Percentiles rank a stretch among this genome's conserved stretches.
These are phyloP conservation scores for Myxozyma nipponensis DNA, from an alignment of 805 yeast species.

Conservation along the genomic window DNA sequence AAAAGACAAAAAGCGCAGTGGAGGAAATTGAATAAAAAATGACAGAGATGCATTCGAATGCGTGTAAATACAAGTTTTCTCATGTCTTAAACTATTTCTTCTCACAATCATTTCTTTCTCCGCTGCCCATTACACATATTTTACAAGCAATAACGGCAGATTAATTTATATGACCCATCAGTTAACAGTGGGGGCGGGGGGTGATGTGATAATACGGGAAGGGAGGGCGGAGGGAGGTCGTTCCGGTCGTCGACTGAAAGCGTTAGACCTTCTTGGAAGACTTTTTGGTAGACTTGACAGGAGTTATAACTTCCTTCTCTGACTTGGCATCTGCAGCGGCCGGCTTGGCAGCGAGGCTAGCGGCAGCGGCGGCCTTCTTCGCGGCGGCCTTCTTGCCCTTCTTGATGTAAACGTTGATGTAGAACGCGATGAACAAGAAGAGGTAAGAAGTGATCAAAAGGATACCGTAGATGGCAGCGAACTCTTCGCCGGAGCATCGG, in stretches of 20 bases:
- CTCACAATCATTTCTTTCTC: too few relatives aligned
- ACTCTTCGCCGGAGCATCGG: slow-evolving; percentile 85
- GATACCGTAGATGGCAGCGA: slow-evolving; percentile 91
- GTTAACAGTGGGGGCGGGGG: too few relatives aligned
- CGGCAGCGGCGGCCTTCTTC: slow-evolving; percentile 10
- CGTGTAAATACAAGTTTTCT: too few relatives aligned
- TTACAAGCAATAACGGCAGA: too few relatives aligned
- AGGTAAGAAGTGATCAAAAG: slow-evolving; percentile 82
- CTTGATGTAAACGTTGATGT: slow-evolving; percentile 76
- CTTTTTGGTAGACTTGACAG: slow-evolving; percentile 24
- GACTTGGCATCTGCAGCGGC: slow-evolving; percentile 6
- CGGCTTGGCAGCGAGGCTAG: slow-evolving; percentile 1
- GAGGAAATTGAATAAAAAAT: too few relatives aligned
- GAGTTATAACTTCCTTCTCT: slow-evolving; percentile 1
- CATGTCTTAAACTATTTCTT: too few relatives aligned
- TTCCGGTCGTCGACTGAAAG: not conserved
- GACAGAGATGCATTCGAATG: too few relatives aligned
- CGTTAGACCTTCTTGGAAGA: slow-evolving; percentile 22
- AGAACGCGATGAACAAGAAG: slow-evolving; percentile 86
- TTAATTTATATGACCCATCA: too few relatives aligned
- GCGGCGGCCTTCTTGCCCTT: slow-evolving; percentile 26
- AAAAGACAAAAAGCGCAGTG: too few relatives aligned
- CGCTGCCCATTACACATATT: too few relatives aligned
- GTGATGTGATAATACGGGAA: too few relatives aligned
- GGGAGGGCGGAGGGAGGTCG: too few relatives aligned